Percentiles rank a stretch among this genome's conserved stretches.
phyloP scores from a whole-genome alignment of 495 filamentous ascomycete genomes.

The Hypoxylon crocopeplum region DNA sequence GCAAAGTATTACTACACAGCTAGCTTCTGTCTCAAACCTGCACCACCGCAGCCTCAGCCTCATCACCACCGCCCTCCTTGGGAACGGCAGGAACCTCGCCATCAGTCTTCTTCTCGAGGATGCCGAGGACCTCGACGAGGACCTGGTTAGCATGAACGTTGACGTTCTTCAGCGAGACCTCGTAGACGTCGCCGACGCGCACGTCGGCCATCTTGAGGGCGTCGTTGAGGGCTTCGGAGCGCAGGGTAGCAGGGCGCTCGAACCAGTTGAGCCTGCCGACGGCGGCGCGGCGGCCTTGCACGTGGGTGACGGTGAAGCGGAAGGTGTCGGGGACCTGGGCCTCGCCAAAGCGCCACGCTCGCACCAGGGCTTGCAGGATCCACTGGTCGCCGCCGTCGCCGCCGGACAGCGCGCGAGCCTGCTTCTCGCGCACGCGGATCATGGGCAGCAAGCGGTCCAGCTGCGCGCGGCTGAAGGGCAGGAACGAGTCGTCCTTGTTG shows the following conservation, averaged over 20 bases:
- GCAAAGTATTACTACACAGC: not conserved
- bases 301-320: constrained; percentile 53
- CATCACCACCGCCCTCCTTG: not conserved
- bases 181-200: constrained; percentile 59
- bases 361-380: constrained; percentile 73
- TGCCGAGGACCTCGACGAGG: constrained; percentile 57
- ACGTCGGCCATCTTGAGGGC: constrained; percentile 44
- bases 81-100: not conserved
- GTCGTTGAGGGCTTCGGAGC: constrained; percentile 43
- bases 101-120: constrained; percentile 44
- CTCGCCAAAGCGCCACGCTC: constrained; percentile 77
- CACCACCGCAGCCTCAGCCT: not conserved
- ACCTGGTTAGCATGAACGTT: constrained; percentile 60
- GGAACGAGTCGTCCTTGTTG: constrained; percentile 41
- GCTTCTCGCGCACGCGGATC: constrained; percentile 57
- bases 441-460: constrained; percentile 63
- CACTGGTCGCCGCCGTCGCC: constrained; percentile 55
- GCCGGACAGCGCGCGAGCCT: constrained; percentile 41
- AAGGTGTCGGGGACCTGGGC: constrained; percentile 67
- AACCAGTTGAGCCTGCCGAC: constrained; percentile 50
- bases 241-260: constrained; percentile 40
- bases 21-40: not conserved
- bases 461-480: constrained; percentile 67
- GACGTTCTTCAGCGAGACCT: constrained; percentile 64
- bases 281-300: constrained; percentile 20